Base-by-base conservation (phyloP, 2,329 filamentous ascomycete species). In the Parafenestella ontariensis region DNA sequence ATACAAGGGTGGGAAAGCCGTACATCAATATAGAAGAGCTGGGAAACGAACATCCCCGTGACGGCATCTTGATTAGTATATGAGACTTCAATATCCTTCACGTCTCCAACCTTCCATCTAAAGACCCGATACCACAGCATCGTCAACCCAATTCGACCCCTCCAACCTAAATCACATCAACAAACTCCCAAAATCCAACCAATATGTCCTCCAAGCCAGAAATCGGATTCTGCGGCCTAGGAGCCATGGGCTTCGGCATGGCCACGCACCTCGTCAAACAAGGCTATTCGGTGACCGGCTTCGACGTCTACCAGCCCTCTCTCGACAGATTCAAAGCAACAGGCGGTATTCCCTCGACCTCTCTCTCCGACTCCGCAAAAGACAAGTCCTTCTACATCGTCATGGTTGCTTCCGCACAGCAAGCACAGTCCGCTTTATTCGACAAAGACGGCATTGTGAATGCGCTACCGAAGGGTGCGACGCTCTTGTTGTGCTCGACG, bases 241-340 rank as follows among this genome's bases (percentile, higher is more conserved):
- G 89, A 52, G 89, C 89, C 75, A 92, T 92, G 89, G 89, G 89
- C 70, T 89, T 91, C 72, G 89, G 89, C 70, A 92, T 92, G 89
- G 89, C 89, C 59, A 89, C 85, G 55, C 83, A 91, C 70, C 83
- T 92, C 41, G 79, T 91, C 65, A 85, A 86, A 62, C 77, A 84
- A 59, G 87, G 87, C 53, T 90, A 88, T 73, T 56, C 78, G 23
- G 88, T 92, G 21, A 87, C 85, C 20, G 89, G 89, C 51, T 92
- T 87, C 71, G 89, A 92, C 68, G 84, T 91, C 36, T 91, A 85
- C 77, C 78, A 79, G 2, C 86, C 88, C 5, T 87, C 88, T 0
- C 81, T 91, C 29, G 84, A 89, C 50, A 83, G 82, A 20, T 91
- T 91, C 78, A 76, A 81, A 37, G 76, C 81, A 3, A 86, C 85